phyloP scores from a whole-genome alignment of 768 basidiomycete species.

The Hygrophorus pudorinus region DNA sequence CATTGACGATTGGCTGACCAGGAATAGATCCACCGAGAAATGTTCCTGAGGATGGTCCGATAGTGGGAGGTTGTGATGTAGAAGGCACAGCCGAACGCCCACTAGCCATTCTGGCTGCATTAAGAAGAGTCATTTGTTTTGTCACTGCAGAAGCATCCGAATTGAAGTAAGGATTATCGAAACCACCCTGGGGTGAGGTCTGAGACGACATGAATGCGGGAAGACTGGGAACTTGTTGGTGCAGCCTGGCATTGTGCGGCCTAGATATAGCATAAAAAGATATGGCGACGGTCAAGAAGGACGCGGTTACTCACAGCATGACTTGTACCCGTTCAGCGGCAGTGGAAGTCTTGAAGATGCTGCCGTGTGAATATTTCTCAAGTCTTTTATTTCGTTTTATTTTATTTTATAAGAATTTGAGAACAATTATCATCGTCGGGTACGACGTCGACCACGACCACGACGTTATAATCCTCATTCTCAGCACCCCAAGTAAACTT shows the following conservation, averaged over 20 bases:
- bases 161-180: slow-evolving; percentile 27
- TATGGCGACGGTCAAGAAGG: slow-evolving; percentile 9
- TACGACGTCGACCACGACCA: too few relatives aligned
- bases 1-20: slow-evolving; percentile 30
- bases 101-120: slow-evolving; percentile 51
- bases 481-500: too few relatives aligned
- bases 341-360: too few relatives aligned
- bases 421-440: too few relatives aligned
- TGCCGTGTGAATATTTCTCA: too few relatives aligned
- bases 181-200: slow-evolving; percentile 7
- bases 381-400: too few relatives aligned
- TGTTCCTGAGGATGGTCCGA: slow-evolving; percentile 44
- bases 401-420: too few relatives aligned
- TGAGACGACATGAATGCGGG: slow-evolving; percentile 24
- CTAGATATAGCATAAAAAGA: slow-evolving; percentile 12
- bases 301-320: slow-evolving; percentile 24
- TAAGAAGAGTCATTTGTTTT: slow-evolving; percentile 77
- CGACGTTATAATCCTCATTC: too few relatives aligned
- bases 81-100: slow-evolving; percentile 41
- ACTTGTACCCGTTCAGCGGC: too few relatives aligned
- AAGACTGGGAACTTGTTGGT: slow-evolving; percentile 19
- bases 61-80: slow-evolving; percentile 25
- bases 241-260: slow-evolving; percentile 32
- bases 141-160: slow-evolving; percentile 54
- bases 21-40: slow-evolving; percentile 54